These are phyloP conservation scores for Funneliformis mosseae DNA, from an alignment of 192 early-diverging fungal genomes.

Conservation along the genomic window DNA sequence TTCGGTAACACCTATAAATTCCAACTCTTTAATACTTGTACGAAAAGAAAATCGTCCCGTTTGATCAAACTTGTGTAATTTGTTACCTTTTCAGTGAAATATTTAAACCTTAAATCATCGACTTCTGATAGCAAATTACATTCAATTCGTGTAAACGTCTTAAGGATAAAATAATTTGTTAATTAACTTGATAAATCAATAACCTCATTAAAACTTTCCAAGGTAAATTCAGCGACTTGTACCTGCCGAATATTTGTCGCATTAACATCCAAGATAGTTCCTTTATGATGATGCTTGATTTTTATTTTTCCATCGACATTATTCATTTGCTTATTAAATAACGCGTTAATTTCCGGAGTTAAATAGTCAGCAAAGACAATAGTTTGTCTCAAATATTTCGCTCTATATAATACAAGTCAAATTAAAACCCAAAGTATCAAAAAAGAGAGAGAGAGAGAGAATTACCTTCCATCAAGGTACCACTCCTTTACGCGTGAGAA, in stretches of 20 bases:
- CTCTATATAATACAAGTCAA: slow-evolving; percentile 37
- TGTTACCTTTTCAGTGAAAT: slow-evolving; percentile 73
- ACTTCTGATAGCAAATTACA: slow-evolving; percentile 57
- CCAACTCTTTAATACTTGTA: slow-evolving; percentile 23
- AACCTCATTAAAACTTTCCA: neutral
- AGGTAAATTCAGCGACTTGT: neutral
- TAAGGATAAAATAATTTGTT: slow-evolving; percentile 55
- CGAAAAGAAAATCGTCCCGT: no score
- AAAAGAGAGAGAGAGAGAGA: neutral
- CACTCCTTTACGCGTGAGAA: slow-evolving; percentile 90
- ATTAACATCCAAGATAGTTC: slow-evolving; percentile 64
- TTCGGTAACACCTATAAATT: slow-evolving; percentile 63
- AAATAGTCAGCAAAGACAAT: slow-evolving; percentile 79
- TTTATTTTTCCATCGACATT: slow-evolving; percentile 76
- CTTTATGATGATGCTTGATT: slow-evolving; percentile 62
- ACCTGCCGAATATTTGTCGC: neutral
- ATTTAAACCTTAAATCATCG: slow-evolving; percentile 82
- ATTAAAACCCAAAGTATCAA: neutral
- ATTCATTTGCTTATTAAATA: slow-evolving; percentile 71
- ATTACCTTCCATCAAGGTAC: slow-evolving; percentile 78
- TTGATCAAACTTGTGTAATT: no score
- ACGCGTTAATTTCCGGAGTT: slow-evolving; percentile 89
- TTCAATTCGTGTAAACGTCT: slow-evolving; percentile 76
- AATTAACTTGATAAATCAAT: slow-evolving; percentile 51
- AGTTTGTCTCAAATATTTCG: slow-evolving; percentile 88